Base-by-base conservation (phyloP, 1,284 basidiomycete genomes). In the Polyporus tsugae region DNA sequence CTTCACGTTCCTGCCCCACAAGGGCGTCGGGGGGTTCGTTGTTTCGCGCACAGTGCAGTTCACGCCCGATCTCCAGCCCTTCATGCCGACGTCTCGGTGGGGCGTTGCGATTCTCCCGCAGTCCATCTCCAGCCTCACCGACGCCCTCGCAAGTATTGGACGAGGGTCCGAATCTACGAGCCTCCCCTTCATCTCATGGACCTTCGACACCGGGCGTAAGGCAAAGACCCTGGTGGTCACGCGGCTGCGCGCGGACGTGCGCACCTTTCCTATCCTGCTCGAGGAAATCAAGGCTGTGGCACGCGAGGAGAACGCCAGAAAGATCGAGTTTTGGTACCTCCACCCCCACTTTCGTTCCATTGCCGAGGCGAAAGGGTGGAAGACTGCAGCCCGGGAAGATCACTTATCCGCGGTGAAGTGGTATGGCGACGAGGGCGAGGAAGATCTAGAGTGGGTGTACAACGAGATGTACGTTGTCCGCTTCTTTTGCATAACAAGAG, bases 241-340 rank as follows among this genome's bases (percentile, higher is more conserved):
- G 10, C 84, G 87, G 4, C 52, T 91, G 9, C 80, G 83, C 15
- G 81, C 81, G 6, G 77, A 75, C 7, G 69, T 64, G 33, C 73
- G 78, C 2, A 78, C 78, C 3, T 84, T 90, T 61, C 76, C 77
- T 6, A 69, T 62, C 0, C 73, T 91, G 36, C 69, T 90, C 29
- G 69, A 69, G 10, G 77, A 76, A 52, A 73, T 89, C 2, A 73
- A 82, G 60, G 75, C 77, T 38, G 79, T 78, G 22, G 87, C 86
- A 29, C 76, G 72, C 63, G 74, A 80, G 65, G 72, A 82, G 64
- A 79, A 80, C 9, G 77, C 87, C 42, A 76, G 80, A 55, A 79
- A 74, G 61, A 77, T 91, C 33, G 89, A 91, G 72, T 77, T 85
- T 0, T 91, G 90, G 88, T 87, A 87, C 75, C 67, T 89, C 38